These are phyloP conservation scores for Ophiocordyceps robertsii DNA, from an alignment of 2,329 filamentous ascomycete genomes.

Conservation along the genomic window DNA sequence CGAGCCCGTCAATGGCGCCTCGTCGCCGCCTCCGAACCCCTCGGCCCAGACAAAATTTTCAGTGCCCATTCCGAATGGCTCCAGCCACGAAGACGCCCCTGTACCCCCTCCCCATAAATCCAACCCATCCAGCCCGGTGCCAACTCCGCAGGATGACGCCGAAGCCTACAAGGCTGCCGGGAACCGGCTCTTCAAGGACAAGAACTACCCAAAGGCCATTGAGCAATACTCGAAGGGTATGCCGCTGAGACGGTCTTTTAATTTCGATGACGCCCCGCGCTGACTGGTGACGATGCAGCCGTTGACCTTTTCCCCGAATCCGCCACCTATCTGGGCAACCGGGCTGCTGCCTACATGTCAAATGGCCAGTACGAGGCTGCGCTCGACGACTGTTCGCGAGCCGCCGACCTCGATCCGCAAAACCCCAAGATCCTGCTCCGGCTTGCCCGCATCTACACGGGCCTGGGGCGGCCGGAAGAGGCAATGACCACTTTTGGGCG, in stretches of 20 bases:
- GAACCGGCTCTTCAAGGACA: conserved; percentile 95
- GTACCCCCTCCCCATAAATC: conserved; percentile 61
- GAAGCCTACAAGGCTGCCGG: conserved; percentile 86
- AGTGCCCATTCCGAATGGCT: conserved; percentile 37
- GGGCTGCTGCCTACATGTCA: conserved; percentile 87
- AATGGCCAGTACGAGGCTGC: conserved; percentile 67
- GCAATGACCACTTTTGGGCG: conserved; percentile 70
- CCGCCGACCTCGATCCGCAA: conserved; percentile 69
- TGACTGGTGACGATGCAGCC: conserved; percentile 30
- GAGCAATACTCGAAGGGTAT: conserved; percentile 90
- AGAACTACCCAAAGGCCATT: conserved; percentile 77
- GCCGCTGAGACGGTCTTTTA: not conserved
- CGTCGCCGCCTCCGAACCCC: conserved; percentile 33
- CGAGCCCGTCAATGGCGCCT: conserved; percentile 40
- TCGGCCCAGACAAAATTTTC: conserved; percentile 31
- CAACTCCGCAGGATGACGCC: conserved; percentile 55
- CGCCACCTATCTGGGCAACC: conserved; percentile 84
- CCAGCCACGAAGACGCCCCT: conserved; percentile 35
- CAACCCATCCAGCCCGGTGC: conserved; percentile 43
- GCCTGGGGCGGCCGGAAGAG: conserved; percentile 73
- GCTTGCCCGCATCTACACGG: conserved; percentile 80
- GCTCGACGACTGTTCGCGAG: conserved; percentile 72
- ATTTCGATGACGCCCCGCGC: not conserved
- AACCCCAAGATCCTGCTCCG: conserved; percentile 84
- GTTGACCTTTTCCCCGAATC: conserved; percentile 78